Percentiles rank a stretch among this genome's conserved stretches.
phyloP scores from a whole-genome alignment of 2,329 filamentous ascomycete genomes.

The Alternaria metachromatica region DNA sequence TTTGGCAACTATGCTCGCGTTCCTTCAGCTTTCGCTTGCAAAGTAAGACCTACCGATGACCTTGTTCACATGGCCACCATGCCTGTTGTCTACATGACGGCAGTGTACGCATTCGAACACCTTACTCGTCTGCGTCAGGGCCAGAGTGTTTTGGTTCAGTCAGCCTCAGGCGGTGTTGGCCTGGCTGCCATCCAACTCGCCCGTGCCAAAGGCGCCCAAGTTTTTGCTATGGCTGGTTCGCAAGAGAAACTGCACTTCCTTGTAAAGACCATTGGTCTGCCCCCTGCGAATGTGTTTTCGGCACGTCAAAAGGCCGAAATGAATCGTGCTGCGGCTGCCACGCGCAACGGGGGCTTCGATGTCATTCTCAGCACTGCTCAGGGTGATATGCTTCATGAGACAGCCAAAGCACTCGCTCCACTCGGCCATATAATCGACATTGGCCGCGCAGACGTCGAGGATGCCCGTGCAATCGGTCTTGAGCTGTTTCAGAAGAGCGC shows the following conservation, averaged over 20 bases:
- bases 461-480: constrained; percentile 12
- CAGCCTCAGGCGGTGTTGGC: constrained; percentile 24
- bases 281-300: not conserved
- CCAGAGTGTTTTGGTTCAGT: constrained; percentile 20
- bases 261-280: not conserved
- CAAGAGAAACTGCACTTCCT: constrained; percentile 19
- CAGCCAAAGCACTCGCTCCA: constrained; percentile 20
- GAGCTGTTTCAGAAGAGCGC: constrained; percentile 26
- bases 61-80: constrained; percentile 17
- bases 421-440: constrained; percentile 47
- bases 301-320: constrained; percentile 14
- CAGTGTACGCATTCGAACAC: constrained; percentile 10
- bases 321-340: constrained; percentile 7
- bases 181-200: constrained; percentile 30
- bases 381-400: not conserved
- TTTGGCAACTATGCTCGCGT: constrained; percentile 30
- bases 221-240: constrained; percentile 31
- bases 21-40: constrained; percentile 7
- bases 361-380: constrained; percentile 35
- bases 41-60: constrained; percentile 14
- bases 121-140: constrained; percentile 1
- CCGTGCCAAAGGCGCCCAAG: constrained; percentile 21
- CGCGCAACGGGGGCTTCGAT: constrained; percentile 36
- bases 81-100: constrained; percentile 9
- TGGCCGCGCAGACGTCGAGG: constrained; percentile 22